phyloP scores from a whole-genome alignment of 257 asterid species.

The Rauvolfia tetraphylla region DNA sequence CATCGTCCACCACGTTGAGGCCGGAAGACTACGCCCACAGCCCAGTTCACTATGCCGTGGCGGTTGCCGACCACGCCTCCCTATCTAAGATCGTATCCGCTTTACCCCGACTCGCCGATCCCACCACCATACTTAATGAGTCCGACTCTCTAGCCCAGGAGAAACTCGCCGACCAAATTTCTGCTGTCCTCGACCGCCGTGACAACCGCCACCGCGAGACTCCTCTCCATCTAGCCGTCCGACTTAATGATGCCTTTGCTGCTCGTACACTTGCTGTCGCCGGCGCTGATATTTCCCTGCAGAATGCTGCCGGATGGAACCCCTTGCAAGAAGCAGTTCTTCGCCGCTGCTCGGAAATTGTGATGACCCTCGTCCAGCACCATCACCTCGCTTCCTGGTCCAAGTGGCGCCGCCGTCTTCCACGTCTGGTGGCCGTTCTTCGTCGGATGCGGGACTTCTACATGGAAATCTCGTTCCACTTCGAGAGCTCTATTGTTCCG shows the following conservation, averaged over 20 bases:
- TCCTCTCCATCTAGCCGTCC: slow-evolving; percentile 90
- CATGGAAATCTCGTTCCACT: slow-evolving; percentile 91
- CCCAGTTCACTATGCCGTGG: slow-evolving; percentile 85
- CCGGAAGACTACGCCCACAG: slow-evolving; percentile 73
- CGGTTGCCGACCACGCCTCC: slow-evolving; percentile 54
- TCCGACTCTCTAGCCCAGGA: slow-evolving; percentile 66
- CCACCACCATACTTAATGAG: slow-evolving; percentile 47
- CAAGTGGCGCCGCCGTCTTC: slow-evolving; percentile 94
- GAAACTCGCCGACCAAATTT: slow-evolving; percentile 52
- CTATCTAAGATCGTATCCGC: slow-evolving; percentile 51
- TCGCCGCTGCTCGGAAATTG: slow-evolving; percentile 70
- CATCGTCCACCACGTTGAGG: slow-evolving; percentile 45
- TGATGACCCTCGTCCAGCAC: slow-evolving; percentile 59
- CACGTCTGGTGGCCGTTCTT: slow-evolving; percentile 73
- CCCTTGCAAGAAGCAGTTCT: slow-evolving; percentile 87
- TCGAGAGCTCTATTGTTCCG: slow-evolving; percentile 93
- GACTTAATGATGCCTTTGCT: slow-evolving; percentile 65
- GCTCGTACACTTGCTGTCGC: slow-evolving; percentile 60
- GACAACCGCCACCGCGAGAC: slow-evolving; percentile 72
- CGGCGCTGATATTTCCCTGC: slow-evolving; percentile 85
- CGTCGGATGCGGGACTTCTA: slow-evolving; percentile 93
- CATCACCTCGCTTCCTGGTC: slow-evolving; percentile 84
- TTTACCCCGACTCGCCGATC: slow-evolving; percentile 54
- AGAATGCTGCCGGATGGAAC: slow-evolving; percentile 91
- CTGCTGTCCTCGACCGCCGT: slow-evolving; percentile 77